phyloP scores from a whole-genome alignment of 2,329 filamentous ascomycete genomes.

The Xenosphaeropsis pyriputrescens region DNA sequence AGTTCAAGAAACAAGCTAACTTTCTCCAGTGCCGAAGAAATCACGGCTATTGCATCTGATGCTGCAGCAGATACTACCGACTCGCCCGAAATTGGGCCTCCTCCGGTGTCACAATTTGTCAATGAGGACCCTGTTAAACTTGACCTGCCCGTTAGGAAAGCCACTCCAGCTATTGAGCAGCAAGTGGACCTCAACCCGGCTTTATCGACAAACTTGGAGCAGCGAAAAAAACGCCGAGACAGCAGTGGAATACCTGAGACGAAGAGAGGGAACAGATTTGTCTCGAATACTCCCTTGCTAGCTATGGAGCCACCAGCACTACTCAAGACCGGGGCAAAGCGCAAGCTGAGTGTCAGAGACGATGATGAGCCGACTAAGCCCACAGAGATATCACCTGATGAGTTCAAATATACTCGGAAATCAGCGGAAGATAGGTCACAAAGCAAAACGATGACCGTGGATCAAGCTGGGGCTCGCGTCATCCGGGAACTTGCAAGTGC shows the following conservation, averaged over 20 bases:
- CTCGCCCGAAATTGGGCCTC: slow-evolving; percentile 55
- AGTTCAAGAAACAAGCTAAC: slow-evolving; percentile 16
- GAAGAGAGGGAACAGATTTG: slow-evolving; percentile 4
- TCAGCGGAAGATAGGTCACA: slow-evolving; percentile 12
- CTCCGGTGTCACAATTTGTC: slow-evolving; percentile 42
- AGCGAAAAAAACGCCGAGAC: slow-evolving; percentile 18
- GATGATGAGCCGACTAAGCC: slow-evolving; percentile 29
- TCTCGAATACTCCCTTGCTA: not conserved
- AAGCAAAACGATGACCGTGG: slow-evolving; percentile 4
- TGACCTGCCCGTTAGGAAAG: slow-evolving; percentile 26
- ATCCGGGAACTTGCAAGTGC: slow-evolving; percentile 12
- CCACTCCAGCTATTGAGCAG: slow-evolving; percentile 7
- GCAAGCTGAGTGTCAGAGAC: slow-evolving; percentile 40
- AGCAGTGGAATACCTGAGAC: slow-evolving; percentile 8
- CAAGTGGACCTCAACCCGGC: slow-evolving; percentile 7
- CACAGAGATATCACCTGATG: slow-evolving; percentile 10
- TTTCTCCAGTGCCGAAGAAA: slow-evolving; percentile 14
- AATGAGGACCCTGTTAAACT: slow-evolving; percentile 38
- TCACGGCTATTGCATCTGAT: slow-evolving; percentile 11
- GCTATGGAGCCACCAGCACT: slow-evolving; percentile 7
- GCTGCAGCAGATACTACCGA: slow-evolving; percentile 26
- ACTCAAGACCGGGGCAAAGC: slow-evolving; percentile 36
- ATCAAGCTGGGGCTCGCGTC: slow-evolving; percentile 6
- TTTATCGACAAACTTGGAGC: slow-evolving; percentile 17
- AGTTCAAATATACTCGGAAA: slow-evolving; percentile 13